Base-by-base conservation (phyloP, 495 filamentous ascomycete species). In the Annulohypoxylon bovei region DNA sequence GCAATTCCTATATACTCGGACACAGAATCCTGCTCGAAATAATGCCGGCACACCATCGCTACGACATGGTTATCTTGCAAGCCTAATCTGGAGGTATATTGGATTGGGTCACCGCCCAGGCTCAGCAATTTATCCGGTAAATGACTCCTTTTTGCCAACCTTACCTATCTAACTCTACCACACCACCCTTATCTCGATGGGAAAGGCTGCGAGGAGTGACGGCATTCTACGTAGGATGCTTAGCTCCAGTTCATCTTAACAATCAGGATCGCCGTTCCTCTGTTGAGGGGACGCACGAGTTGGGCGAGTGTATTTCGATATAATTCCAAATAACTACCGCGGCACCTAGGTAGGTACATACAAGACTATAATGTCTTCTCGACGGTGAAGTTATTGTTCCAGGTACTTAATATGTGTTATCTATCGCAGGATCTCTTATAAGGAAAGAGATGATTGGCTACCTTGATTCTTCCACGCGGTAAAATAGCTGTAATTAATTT, bases 81-180 rank as follows among this genome's bases (percentile, higher is more conserved):
- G 11, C 28, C 33, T 35, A 65, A 69, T 63, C 30, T 62, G 23
- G 16, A 68, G 16, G 20, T 22, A 61, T 49, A 70, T 62, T 46
- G 42, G 32, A 11, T 33, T 49, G 53, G 50, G 53, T 46, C 25
- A 52, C 40, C 40, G 39, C 55, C 52, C 28, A 68, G 20, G 14
- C 35, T 39, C 1, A 37, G 40, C 20, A 47, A 70, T 75, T 65
- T 75, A 75, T 44, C 73, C 70, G 73, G 73, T 22, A 67, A 53
- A 55, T 65, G 61, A 25, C 42, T 4, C 52, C 18, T 4, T 55
- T 39, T n/a, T n/a, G n/a, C n/a, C n/a, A n/a, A n/a, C 33, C 39
- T 20, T 20, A 8, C 11, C 7, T 47, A 46, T 7, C 16, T 42
- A 49, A 11, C 8, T 25, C 12, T 18, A n/a, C n/a, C n/a, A n/a